A percentile compares a stretch with the other conserved stretches of the same genome.
phyloP scores from a whole-genome alignment of 441 rosid genomes.

The Pelargonium myrrhifolium region DNA sequence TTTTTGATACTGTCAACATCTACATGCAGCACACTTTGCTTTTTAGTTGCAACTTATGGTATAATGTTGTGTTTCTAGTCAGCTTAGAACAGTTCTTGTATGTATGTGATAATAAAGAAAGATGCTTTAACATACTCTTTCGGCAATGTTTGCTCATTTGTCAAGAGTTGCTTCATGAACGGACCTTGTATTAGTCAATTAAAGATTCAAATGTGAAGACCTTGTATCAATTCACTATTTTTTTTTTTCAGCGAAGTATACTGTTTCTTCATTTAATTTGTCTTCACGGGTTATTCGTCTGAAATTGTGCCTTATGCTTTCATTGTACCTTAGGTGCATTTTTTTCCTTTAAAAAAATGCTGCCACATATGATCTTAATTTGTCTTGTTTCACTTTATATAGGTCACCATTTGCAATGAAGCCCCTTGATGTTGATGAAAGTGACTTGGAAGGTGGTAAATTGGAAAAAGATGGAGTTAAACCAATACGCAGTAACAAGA shows the following conservation, averaged over 20 bases:
- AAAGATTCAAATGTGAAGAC: background rate
- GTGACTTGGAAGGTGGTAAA: slow-evolving; percentile 81
- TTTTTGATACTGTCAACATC: background rate
- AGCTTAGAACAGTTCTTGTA: background rate
- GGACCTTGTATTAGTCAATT: background rate
- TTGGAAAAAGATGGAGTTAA: slow-evolving; percentile 53
- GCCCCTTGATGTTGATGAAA: slow-evolving; percentile 47
- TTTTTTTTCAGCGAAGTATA: background rate
- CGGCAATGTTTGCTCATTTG: background rate
- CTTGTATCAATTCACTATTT: background rate
- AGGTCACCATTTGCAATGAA: slow-evolving; percentile 55
- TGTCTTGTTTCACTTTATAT: slow-evolving; percentile 9
- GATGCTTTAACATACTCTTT: background rate
- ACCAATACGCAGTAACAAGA: slow-evolving; percentile 30
- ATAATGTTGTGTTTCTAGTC: background rate
- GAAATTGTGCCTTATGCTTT: background rate
- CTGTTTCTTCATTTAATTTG: background rate
- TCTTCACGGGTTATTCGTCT: background rate
- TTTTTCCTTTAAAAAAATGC: background rate
- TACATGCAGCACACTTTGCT: background rate
- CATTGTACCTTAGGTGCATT: background rate
- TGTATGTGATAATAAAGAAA: background rate
- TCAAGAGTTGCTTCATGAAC: background rate
- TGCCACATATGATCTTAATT: background rate
- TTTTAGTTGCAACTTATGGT: background rate